phyloP scores from a whole-genome alignment of 805 yeast species.

The Wickerhamiella lipophila region DNA sequence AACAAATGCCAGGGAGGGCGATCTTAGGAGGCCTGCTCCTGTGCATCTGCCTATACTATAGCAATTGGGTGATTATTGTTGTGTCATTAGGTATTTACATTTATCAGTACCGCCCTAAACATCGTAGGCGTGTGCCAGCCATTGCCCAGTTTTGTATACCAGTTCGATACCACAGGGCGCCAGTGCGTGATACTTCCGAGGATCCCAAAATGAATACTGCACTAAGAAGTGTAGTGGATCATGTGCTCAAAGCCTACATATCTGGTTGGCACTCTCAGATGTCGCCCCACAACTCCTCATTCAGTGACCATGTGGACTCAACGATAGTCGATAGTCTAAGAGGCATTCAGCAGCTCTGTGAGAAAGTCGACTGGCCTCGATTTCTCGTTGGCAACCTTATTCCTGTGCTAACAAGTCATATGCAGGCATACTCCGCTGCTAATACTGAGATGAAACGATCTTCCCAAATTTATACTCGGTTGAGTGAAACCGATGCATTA shows the following conservation, averaged over 20 bases:
- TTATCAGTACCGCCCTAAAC: not conserved
- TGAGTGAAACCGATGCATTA: conserved; percentile 29
- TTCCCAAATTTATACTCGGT: conserved; percentile 19
- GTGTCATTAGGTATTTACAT: not conserved
- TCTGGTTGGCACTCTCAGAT: conserved; percentile 6
- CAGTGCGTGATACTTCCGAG: not conserved
- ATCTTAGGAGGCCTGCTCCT: not conserved
- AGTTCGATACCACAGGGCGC: not conserved
- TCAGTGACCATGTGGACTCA: not conserved
- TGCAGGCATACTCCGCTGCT: conserved; percentile 37
- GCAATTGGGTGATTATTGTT: not conserved
- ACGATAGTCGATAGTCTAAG: not conserved
- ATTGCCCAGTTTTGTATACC: not conserved
- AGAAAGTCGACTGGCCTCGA: conserved; percentile 39
- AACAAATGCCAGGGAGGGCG: not conserved
- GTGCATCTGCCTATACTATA: not conserved
- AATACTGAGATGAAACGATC: conserved; percentile 26
- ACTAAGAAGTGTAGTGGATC: not conserved
- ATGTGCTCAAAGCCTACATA: not conserved
- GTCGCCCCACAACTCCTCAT: conserved; percentile 3
- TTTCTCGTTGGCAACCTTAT: conserved; percentile 44
- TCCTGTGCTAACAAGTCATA: conserved; percentile 58
- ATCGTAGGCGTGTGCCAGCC: not conserved
- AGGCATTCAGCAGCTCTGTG: not conserved
- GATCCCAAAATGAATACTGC: conserved; percentile 1